A percentile compares a stretch with the other conserved stretches of the same genome.
Evolutionary conservation across 495 filamentous ascomycete species (phyloP).

Genomic region (Pyrenula aspistea): DNA sequence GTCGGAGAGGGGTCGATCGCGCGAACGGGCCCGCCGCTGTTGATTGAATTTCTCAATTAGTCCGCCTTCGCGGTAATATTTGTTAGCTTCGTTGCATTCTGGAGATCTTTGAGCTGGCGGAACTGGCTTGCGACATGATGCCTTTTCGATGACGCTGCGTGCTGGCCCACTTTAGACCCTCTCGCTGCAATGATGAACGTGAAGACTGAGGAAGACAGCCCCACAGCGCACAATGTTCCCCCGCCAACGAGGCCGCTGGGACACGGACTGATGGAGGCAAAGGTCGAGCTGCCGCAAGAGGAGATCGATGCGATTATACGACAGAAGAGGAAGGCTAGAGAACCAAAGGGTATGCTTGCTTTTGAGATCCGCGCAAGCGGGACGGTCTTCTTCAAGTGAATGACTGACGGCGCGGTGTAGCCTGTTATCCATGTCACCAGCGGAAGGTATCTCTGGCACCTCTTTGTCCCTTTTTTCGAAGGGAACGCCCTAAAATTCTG

Average conservation of each 20-base stretch:
- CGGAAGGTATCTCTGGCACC: conserved; percentile 52
- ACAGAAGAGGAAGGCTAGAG: conserved; percentile 34
- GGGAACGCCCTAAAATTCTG: too few species aligned
- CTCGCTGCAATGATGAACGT: not conserved
- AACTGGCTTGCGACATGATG: too few species aligned
- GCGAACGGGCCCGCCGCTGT: too few species aligned
- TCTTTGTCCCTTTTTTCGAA: too few species aligned
- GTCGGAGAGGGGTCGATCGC: too few species aligned
- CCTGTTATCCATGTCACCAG: conserved; percentile 63
- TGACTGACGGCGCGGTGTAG: conserved; percentile 29
- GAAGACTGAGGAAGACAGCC: not conserved
- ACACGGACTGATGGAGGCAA: not conserved
- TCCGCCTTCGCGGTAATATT: too few species aligned
- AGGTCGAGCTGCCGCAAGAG: conserved; percentile 26
- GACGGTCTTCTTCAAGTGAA: too few species aligned
- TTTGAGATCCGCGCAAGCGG: too few species aligned
- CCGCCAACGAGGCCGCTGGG: not conserved
- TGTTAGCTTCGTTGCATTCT: too few species aligned
- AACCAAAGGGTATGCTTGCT: conserved; percentile 21
- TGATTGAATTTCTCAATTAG: too few species aligned
- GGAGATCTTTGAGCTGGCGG: too few species aligned
- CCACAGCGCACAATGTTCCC: not conserved
- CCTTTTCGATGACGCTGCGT: too few species aligned
- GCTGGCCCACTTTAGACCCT: not conserved
- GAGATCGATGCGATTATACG: conserved; percentile 39